phyloP scores from a whole-genome alignment of 495 filamentous ascomycete species.

The Amorphotheca resinae region DNA sequence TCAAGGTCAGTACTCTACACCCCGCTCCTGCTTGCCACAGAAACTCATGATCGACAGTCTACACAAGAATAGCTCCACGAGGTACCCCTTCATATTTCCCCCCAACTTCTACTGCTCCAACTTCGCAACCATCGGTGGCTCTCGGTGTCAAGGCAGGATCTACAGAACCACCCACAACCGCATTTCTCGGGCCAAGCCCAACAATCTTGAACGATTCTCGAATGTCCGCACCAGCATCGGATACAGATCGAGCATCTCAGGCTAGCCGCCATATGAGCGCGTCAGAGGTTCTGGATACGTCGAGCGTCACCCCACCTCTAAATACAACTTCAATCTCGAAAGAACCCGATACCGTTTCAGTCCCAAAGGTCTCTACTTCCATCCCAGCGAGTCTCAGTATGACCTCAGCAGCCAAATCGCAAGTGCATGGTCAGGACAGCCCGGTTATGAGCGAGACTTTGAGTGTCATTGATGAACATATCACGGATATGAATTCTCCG shows the following conservation, averaged over 20 bases:
- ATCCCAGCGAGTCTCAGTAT: conserved; percentile 8
- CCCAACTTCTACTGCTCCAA: conserved; percentile 8
- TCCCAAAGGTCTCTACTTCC: conserved; percentile 6
- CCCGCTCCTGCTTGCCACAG: neutral
- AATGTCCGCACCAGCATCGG: conserved; percentile 1
- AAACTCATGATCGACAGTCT: conserved; percentile 28
- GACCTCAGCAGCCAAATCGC: conserved; percentile 9
- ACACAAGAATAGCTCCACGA: conserved; percentile 39
- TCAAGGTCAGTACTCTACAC: conserved; percentile 47
- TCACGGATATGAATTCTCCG: conserved; percentile 79
- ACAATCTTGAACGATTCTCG: neutral
- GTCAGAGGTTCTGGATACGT: conserved; percentile 21
- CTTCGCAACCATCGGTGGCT: conserved; percentile 18
- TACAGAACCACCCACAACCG: conserved; percentile 1
- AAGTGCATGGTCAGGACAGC: conserved; percentile 36
- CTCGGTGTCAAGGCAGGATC: conserved; percentile 23
- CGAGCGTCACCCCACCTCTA: conserved; percentile 8
- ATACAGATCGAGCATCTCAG: conserved; percentile 32
- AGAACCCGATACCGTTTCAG: conserved; percentile 19
- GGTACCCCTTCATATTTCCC: conserved; percentile 21
- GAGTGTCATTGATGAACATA: conserved; percentile 96
- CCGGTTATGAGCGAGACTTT: conserved; percentile 94
- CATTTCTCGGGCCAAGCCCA: neutral
- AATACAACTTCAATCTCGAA: conserved; percentile 6
- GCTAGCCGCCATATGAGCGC: conserved; percentile 33